These are phyloP conservation scores for Boeremia exigua DNA, from an alignment of 2,329 filamentous ascomycete genomes.

Conservation along the genomic window DNA sequence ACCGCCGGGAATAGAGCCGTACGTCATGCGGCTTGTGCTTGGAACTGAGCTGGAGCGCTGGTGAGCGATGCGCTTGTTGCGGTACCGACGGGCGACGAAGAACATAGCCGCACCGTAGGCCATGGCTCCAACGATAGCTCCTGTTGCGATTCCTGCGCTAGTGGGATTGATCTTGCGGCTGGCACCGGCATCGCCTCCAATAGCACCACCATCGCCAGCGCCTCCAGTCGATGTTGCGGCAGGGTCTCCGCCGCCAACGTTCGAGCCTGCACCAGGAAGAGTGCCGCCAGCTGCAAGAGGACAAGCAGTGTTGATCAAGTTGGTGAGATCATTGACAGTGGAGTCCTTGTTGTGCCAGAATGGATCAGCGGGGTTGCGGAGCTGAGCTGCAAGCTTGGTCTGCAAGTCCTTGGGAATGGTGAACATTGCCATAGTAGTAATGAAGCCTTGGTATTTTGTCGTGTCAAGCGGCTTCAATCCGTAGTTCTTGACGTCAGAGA, in stretches of 20 bases:
- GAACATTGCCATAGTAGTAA: conserved; percentile 74
- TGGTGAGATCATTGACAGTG: conserved; percentile 75
- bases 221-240: conserved; percentile 39
- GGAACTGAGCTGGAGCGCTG: conserved; percentile 78
- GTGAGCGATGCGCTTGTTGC: conserved; percentile 80
- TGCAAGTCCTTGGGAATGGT: conserved; percentile 55
- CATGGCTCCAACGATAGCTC: conserved; percentile 77
- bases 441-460: conserved; percentile 70
- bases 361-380: conserved; percentile 73
- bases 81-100: conserved; percentile 87
- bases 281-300: conserved; percentile 62
- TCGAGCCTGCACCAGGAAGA: conserved; percentile 49
- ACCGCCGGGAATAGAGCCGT: conserved; percentile 47
- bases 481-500: conserved; percentile 67
- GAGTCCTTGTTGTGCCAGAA: conserved; percentile 74
- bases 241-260: conserved; percentile 50
- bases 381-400: conserved; percentile 68
- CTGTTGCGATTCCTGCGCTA: conserved; percentile 73
- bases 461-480: conserved; percentile 81
- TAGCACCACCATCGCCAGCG: conserved; percentile 56
- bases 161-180: conserved; percentile 67
- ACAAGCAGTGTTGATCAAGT: conserved; percentile 83
- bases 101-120: conserved; percentile 97
- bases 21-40: conserved; percentile 65
- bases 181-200: conserved; percentile 57